Percentiles rank a stretch among this genome's conserved stretches.
phyloP scores from a whole-genome alignment of 768 basidiomycete genomes.

The Boletus fagicola region DNA sequence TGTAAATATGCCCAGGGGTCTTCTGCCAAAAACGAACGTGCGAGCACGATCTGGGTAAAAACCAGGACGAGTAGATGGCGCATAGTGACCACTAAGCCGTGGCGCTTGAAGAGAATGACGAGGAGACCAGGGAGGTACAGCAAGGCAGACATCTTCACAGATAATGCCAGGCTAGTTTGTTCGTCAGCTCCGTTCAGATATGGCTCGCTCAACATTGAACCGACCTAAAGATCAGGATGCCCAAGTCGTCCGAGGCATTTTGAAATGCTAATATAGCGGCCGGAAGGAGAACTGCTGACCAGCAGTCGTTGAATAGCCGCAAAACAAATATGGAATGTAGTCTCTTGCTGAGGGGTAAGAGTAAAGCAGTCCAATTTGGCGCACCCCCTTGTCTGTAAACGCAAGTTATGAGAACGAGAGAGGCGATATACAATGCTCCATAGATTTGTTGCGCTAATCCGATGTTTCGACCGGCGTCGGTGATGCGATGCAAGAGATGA shows the following conservation, averaged over 20 bases:
- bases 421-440: constrained; percentile 65
- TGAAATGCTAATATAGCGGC: constrained; percentile 67
- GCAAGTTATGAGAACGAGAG: constrained; percentile 59
- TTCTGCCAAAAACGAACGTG: constrained; percentile 64
- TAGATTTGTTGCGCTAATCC: constrained; percentile 76
- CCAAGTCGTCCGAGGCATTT: constrained; percentile 55
- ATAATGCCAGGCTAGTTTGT: constrained; percentile 52
- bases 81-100: constrained; percentile 53
- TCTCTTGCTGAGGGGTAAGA: constrained; percentile 86
- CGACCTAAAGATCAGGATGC: constrained; percentile 72
- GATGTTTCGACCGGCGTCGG: constrained; percentile 59
- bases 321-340: constrained; percentile 91
- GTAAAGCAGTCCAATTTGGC: constrained; percentile 69
- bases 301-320: constrained; percentile 94
- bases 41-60: constrained; percentile 56
- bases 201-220: constrained; percentile 17
- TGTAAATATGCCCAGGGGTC: constrained; percentile 64
- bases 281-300: constrained; percentile 69
- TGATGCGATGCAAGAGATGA: constrained; percentile 61
- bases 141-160: constrained; percentile 92
- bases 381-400: constrained; percentile 64
- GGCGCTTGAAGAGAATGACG: constrained; percentile 75
- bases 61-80: constrained; percentile 44
- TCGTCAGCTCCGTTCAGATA: not conserved
- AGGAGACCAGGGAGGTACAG: constrained; percentile 88